Base-by-base conservation (phyloP, 2,329 filamentous ascomycete genomes). In the Fusarium sp. region DNA sequence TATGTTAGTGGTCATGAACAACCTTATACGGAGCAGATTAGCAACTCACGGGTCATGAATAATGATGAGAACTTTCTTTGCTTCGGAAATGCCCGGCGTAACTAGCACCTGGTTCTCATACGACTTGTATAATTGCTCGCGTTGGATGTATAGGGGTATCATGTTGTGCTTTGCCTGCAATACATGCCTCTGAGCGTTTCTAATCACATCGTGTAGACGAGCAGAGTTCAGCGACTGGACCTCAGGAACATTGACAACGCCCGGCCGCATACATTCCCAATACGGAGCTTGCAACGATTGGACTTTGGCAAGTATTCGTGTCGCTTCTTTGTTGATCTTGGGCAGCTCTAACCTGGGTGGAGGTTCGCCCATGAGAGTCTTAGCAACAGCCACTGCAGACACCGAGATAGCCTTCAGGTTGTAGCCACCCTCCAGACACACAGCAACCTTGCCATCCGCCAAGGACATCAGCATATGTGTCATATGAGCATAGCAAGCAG, bases 391-490 rank as follows among this genome's bases (percentile, higher is more conserved):
- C 7, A 98, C 86, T 2, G 96, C 95, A 7, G 96, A 98, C 61
- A 92, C 90, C 1, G 96, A 97, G 63, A 99, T 99, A 1, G 96
- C 96, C 50, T 90, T 85, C 25, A 99, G 88, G 75, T 98, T 98
- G 81, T 99, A 99, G 11, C 96, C 96, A 24, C 96, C 96, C 82
- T 99, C 96, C 4, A 99, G 86, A 77, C 95, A 98, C 11, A 98
- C 95, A 4, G 93, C 92, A 16, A 99, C 87, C 77, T 95, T 97
- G 29, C 96, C 96, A 46, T 90, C 87, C 1, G 96, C 95, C 22
- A 99, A 85, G 4, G 93, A 94, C 95, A 98, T 98, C 50, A 99
- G 88, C 95, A 98, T 98, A 78, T 98, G 94, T 18, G 96, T 98
- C 96, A 99, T 98, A 77, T 99, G 95, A 16, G 95, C 93, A 78